Percentiles rank a stretch among this genome's conserved stretches.
These are phyloP conservation scores for Leptodontidium sp. DNA, from an alignment of 2,329 filamentous ascomycete species.

Conservation along the genomic window DNA sequence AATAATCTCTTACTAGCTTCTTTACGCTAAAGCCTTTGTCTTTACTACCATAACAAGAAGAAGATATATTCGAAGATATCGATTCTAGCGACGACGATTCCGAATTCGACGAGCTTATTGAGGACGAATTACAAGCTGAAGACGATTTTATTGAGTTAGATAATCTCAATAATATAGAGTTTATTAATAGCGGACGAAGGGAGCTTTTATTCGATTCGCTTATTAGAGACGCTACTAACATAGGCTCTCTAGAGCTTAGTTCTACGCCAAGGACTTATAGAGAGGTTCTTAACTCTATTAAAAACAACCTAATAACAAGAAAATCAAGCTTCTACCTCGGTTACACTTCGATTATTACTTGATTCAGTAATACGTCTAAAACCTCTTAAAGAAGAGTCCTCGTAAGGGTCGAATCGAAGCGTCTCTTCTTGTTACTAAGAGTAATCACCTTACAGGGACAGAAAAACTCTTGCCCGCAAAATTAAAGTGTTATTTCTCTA, in stretches of 20 bases:
- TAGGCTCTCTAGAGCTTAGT: background rate
- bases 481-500: background rate
- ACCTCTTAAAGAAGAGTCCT: background rate
- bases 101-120: background rate
- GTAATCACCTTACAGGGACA: background rate
- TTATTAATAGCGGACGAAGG: background rate
- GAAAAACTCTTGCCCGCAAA: background rate
- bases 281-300: slow-evolving; percentile 1
- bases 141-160: slow-evolving; percentile 3
- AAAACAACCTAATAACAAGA: background rate
- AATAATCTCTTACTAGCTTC: background rate
- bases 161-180: background rate
- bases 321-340: background rate
- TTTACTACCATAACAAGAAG: background rate
- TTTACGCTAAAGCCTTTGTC: background rate
- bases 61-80: background rate
- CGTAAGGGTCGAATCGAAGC: background rate
- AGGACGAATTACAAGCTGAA: background rate
- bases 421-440: background rate
- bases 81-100: background rate
- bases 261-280: background rate
- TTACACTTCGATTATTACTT: background rate
- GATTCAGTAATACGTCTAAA: background rate
- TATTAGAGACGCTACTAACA: background rate
- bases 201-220: background rate